Evolutionary conservation across 192 early-diverging fungal species (phyloP), one percentile per base, ranked within the genome.

Genomic region (Geranomyces variabilis): DNA sequence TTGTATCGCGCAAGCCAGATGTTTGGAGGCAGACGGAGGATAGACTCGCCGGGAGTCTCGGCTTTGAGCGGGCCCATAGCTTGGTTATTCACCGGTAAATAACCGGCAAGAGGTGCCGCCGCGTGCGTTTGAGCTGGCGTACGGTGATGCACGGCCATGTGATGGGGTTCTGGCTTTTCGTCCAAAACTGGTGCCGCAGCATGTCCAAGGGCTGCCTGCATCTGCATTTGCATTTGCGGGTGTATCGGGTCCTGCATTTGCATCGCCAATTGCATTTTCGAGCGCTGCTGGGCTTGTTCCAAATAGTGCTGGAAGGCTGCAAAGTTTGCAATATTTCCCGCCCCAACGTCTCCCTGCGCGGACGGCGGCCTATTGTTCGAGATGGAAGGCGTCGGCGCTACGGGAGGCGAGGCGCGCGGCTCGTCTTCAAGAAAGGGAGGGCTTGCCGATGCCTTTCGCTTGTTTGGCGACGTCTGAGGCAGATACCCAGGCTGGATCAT

Each of bases 231-330:
- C 63, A 26, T 12, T 29, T 46, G 43, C 0, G 47, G 14, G 9
- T 46, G 19, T 24, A 66, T n/a, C 0, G n/a, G 6, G 15, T 26
- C 63, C 14, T 66, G 63, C 8, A 66, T 30, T 0, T 44, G 47
- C 26, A 29, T 46, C 47, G 21, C 24, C 31, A 62, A 13, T 34
- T 66, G 63, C n/a, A 30, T 44, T 6, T 46, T 66, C 22, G 60
- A 62, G n/a, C 43, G 63, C 6, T 66, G 41, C 24, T 66, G 63
- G 13, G 43, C 63, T 47, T 41, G 24, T 22, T 66, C 24, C 17
- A 66, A 22, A 66, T 66, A 66, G 0, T 46, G 63, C 31, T 66
- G 63, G 26, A 66, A 66, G 8, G n/a, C 63, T 46, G 44, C 63
- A n/a, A 41, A 21, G 8, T 60, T 60, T 60, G 22, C 28, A 7